phyloP scores from a whole-genome alignment of 2,329 filamentous ascomycete genomes.

The Delphinella strobiligena region DNA sequence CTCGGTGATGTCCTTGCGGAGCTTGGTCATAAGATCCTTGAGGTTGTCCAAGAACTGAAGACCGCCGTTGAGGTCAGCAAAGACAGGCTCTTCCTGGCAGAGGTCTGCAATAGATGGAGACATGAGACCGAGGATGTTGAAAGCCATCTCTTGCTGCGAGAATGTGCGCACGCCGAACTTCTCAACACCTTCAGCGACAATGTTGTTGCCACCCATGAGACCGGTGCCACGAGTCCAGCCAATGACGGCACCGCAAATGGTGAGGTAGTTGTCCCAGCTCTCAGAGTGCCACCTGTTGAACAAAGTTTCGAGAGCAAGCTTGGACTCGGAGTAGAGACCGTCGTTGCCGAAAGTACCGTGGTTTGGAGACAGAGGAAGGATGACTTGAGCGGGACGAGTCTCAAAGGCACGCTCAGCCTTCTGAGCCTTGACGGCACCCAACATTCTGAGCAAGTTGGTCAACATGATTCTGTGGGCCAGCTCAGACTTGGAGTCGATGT shows the following conservation, averaged over 20 bases:
- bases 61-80: slow-evolving; percentile 93
- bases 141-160: slow-evolving; percentile 98
- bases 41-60: slow-evolving; percentile 95
- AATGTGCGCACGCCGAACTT: slow-evolving; percentile 95
- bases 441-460: slow-evolving; percentile 84
- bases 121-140: slow-evolving; percentile 95
- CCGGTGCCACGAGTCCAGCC: slow-evolving; percentile 98
- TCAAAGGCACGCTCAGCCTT: slow-evolving; percentile 82
- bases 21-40: slow-evolving; percentile 84
- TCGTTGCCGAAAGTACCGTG: slow-evolving; percentile 98
- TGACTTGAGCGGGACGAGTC: slow-evolving; percentile 91
- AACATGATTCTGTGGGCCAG: slow-evolving; percentile 98
- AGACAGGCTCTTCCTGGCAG: slow-evolving; percentile 90
- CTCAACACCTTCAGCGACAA: slow-evolving; percentile 94
- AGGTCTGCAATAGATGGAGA: slow-evolving; percentile 85
- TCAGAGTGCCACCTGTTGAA: slow-evolving; percentile 99
- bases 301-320: slow-evolving; percentile 89
- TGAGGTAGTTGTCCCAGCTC: slow-evolving; percentile 94
- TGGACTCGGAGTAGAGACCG: slow-evolving; percentile 95
- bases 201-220: slow-evolving; percentile 95
- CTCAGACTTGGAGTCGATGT: slow-evolving; percentile 93
- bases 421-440: slow-evolving; percentile 82
- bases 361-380: slow-evolving; percentile 90
- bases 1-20: slow-evolving; percentile 90
- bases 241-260: slow-evolving; percentile 95